Base-by-base conservation (phyloP, 768 basidiomycete genomes). In the Dentipellis sp. region DNA sequence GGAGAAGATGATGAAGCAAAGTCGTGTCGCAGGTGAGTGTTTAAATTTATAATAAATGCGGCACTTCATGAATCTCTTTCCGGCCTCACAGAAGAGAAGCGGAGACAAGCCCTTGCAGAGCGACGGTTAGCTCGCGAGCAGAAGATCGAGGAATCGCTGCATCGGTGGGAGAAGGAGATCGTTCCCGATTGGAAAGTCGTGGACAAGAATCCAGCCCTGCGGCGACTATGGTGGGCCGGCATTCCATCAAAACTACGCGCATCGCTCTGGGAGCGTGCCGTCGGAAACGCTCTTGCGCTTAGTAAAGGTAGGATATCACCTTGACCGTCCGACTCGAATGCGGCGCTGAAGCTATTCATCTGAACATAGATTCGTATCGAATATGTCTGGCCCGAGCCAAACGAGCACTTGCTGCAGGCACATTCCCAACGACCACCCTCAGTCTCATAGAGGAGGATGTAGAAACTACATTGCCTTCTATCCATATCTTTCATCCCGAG, bases 1-100 rank as follows among this genome's bases (percentile, higher is more conserved):
- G 87, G 81, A 91, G 64, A 70, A 76, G 36, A 95, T 95, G 91
- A 91, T 93, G 86, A 83, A 82, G 60, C 82, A 75, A 47, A 91
- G 88, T 71, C 82, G 86, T 53, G 68, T 70, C 16, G 79, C 84
- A 60, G 90, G 91, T 91, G 58, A 66, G 78, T 70, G 21, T 29
- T 19, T 39, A 54, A 50, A 11, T 11, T 23, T 53, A 29, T 21
- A 9, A 8, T 12, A 4, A 9, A 19, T 14, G 36, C 36, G 38
- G 10, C 23, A 1, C 16, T 56, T 17, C 4, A 17, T 36, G n/a
- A 36, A 10, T 1, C 23, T 14, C 23, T 38, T 19, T 10, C 22
- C 38, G 45, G 22, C 14, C 53, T 29, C 19, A 35, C 54, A 88
- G 90, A 90, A 65, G 88, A 86, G 59, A 89, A 84, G 67, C 79